Evolutionary conservation across 2,329 filamentous ascomycete species (phyloP).

Genomic region (Emergomyces pasteurianus): DNA sequence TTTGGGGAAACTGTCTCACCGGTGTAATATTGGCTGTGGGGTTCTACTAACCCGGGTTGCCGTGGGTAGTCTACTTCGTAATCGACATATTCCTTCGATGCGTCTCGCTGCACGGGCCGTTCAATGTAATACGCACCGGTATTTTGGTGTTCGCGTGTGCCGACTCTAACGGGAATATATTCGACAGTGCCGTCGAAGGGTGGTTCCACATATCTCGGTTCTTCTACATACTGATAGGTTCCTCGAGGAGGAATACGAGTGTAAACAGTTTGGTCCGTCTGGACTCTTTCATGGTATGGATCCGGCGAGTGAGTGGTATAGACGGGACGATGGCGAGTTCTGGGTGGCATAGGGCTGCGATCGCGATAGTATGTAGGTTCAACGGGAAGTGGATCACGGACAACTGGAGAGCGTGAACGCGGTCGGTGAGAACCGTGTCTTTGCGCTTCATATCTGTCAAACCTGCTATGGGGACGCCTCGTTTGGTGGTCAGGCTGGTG

Average conservation of each 20-base stretch:
- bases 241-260: constrained; percentile 7
- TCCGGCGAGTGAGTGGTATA: constrained; percentile 13
- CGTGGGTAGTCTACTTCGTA: constrained; percentile 13
- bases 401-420: constrained; percentile 17
- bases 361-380: constrained; percentile 17
- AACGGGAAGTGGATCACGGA: constrained; percentile 9
- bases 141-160: constrained; percentile 10
- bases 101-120: constrained; percentile 13
- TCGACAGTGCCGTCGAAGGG: constrained; percentile 14
- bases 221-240: constrained; percentile 17
- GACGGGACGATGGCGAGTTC: constrained; percentile 8
- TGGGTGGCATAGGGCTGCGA: constrained; percentile 12
- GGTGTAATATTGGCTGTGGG: constrained; percentile 10
- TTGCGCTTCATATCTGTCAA: constrained; percentile 18
- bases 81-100: constrained; percentile 11
- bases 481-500: constrained; percentile 7
- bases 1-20: constrained; percentile 5
- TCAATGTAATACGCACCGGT: constrained; percentile 15
- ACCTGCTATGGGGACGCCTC: constrained; percentile 17
- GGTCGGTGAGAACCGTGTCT: constrained; percentile 12
- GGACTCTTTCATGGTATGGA: constrained; percentile 11
- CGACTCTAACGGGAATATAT: constrained; percentile 17
- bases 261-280: constrained; percentile 9
- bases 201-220: constrained; percentile 11
- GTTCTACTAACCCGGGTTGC: constrained; percentile 11